Base-by-base conservation (phyloP, 768 basidiomycete genomes). In the Podaxis rugospora region DNA sequence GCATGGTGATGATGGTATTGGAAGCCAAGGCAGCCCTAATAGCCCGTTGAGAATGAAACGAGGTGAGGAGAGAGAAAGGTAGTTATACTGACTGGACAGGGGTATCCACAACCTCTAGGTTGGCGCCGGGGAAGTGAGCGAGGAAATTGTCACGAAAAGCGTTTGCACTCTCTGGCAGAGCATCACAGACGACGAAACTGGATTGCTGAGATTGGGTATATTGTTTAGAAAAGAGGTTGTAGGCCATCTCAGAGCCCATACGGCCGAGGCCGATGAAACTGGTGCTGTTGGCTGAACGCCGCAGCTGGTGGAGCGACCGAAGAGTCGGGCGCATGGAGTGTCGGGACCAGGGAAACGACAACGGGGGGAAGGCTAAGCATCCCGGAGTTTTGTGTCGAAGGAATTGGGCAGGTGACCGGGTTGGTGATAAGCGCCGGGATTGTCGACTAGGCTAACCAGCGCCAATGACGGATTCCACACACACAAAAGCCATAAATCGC, bases 181-280 rank as follows among this genome's bases (percentile, higher is more conserved):
- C 87, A 69, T 95, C 93, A 73, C 90, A 95, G 35, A 95, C 84
- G 18, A 91, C 81, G 67, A 94, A 92, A 25, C 72, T 80, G 47
- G 82, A 69, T 13, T 86, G 81, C n/a, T 71, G 63, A 40, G 76
- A 72, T 46, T 82, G 74, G n/a, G 80, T 77, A 61, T 84, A 75
- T 64, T 82, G 81, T 71, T 91, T 92, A 0, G 87, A 86, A 76
- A 93, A 92, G 53, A 94, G 81, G 72, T 95, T 95, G 72, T 79
- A 81, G 13, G 83, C 83, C 93, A 95, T 95, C 71, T 92, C 88
- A 47, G 84, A 85, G 44, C 93, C 93, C 93, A 95, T 95, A 47
- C 87, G 82, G 42, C 93, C 93, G 11, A 95, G 83, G 7, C 93
- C 93, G 55, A 95, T 88, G 75, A 95, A 94, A 56, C 84, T 86